Evolutionary conservation across 108 stramenopile species (phyloP), one percentile per base, ranked within the genome.

Genomic region (Cyclotella cryptica): DNA sequence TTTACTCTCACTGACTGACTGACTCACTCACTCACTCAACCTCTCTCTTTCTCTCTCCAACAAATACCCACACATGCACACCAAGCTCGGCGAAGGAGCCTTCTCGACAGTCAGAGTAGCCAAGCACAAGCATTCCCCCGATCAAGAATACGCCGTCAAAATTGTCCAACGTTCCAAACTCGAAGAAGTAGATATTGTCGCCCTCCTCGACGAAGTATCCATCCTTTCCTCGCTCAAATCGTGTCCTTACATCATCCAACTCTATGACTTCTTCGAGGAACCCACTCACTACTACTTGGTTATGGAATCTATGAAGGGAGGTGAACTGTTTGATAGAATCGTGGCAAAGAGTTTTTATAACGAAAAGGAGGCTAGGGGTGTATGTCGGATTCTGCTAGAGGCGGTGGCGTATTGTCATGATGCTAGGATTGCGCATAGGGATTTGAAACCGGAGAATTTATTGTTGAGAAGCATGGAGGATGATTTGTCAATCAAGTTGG

Each of bases 321-420:
- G 98, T 6, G 99, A 98, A 79, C 85, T 99, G n/a, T 98, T 98
- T 66, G 97, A 98, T 85, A 88, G 96, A 11, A 97, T 99, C 70
- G 96, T 98, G 15, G 80, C 87, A 10, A 96, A 96, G 84, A 90
- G 91, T 64, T 90, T 72, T 60, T 99, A 98, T 82, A 95, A 85
- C 66, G 98, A 99, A 73, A 90, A 87, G 70, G 97, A 98, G 77
- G 98, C 98, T 7, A 81, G 96, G 17, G 85, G 88, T 43, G 75
- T 89, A 7, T 90, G 96, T 63, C 83, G 84, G 52, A 92, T 89
- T 51, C 30, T 98, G 12, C 74, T 97, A 53, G 90, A 88, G 47
- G 96, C 97, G 10, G 69, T 97, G 24, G 80, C 85, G 24, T 96
- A 93, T 68, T 88, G 91, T 58, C 98, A 99, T 75, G 39, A 68